Evolutionary conservation across 768 basidiomycete genomes (phyloP).

Genomic region (Suillus subalutaceus): DNA sequence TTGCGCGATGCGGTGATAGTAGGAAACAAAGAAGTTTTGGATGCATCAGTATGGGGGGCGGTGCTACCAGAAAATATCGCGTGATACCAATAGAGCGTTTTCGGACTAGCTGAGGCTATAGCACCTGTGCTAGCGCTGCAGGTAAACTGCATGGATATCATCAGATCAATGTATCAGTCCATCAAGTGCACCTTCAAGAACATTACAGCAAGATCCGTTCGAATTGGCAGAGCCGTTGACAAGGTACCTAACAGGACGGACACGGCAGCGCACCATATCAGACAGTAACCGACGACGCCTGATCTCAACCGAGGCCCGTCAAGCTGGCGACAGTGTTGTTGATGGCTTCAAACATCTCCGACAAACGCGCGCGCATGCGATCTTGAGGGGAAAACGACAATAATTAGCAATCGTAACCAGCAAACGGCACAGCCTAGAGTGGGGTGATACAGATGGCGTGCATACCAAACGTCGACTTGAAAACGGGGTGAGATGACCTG

Average conservation of each 20-base stretch:
- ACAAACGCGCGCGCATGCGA: slow-evolving; percentile 23
- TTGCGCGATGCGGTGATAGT: background rate
- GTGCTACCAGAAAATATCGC: background rate
- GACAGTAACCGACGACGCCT: background rate
- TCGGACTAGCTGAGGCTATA: background rate
- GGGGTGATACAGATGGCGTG: slow-evolving; percentile 10
- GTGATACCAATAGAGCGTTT: background rate
- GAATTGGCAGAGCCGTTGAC: background rate
- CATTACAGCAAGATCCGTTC: background rate
- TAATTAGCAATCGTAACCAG: slow-evolving; percentile 20
- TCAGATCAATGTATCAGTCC: background rate
- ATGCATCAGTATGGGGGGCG: background rate
- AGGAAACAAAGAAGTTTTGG: background rate
- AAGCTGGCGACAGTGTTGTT: slow-evolving; percentile 27
- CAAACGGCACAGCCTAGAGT: slow-evolving; percentile 9
- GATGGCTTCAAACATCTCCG: slow-evolving; percentile 30
- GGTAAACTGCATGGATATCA: background rate
- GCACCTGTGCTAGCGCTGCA: background rate
- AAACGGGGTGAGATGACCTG: slow-evolving; percentile 31
- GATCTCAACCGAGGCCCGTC: slow-evolving; percentile 3
- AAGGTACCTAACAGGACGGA: background rate
- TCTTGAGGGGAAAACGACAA: slow-evolving; percentile 20
- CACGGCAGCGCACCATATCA: background rate
- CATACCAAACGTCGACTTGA: slow-evolving; percentile 27
- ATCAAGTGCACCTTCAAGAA: background rate